These are phyloP conservation scores for Danielia oregonensis DNA, from an alignment of 805 yeast genomes.

Conservation along the genomic window DNA sequence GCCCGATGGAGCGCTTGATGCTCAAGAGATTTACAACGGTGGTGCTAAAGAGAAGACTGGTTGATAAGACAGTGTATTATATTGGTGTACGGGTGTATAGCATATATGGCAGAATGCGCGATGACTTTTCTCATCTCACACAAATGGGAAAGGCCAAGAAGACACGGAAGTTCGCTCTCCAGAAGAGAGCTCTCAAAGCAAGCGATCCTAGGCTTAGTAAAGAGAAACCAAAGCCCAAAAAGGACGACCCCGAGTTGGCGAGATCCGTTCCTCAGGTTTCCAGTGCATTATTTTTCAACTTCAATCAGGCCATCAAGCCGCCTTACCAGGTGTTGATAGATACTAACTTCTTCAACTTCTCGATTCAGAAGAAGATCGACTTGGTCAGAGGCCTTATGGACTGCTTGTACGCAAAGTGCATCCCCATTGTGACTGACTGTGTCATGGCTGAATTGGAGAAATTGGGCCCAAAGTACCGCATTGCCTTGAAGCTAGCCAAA, in stretches of 20 bases:
- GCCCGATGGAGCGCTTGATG: slow-evolving; percentile 12
- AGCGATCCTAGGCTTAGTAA: slow-evolving; percentile 53
- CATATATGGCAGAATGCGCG: neutral
- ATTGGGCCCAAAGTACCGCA: slow-evolving; percentile 89
- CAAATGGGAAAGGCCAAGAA: slow-evolving; percentile 94
- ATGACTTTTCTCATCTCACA: neutral
- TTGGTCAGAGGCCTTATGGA: slow-evolving; percentile 97
- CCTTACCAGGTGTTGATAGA: slow-evolving; percentile 95
- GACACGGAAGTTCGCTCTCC: slow-evolving; percentile 93
- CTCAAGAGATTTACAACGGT: slow-evolving; percentile 11
- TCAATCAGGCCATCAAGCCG: slow-evolving; percentile 91
- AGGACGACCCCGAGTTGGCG: slow-evolving; percentile 65
- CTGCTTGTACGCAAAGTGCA: slow-evolving; percentile 87
- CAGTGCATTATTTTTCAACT: slow-evolving; percentile 91
- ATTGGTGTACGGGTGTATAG: slow-evolving; percentile 15
- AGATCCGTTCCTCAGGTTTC: slow-evolving; percentile 80
- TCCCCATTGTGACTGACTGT: slow-evolving; percentile 94
- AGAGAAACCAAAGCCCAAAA: slow-evolving; percentile 21
- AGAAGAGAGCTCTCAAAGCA: slow-evolving; percentile 74
- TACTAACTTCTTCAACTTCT: slow-evolving; percentile 94
- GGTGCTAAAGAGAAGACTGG: neutral
- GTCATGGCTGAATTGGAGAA: slow-evolving; percentile 98
- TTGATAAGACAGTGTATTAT: neutral
- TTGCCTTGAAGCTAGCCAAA: slow-evolving; percentile 86
- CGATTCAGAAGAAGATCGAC: slow-evolving; percentile 93